Evolutionary conservation across 257 asterid species (phyloP).

Genomic region (Penstemon eatonii): DNA sequence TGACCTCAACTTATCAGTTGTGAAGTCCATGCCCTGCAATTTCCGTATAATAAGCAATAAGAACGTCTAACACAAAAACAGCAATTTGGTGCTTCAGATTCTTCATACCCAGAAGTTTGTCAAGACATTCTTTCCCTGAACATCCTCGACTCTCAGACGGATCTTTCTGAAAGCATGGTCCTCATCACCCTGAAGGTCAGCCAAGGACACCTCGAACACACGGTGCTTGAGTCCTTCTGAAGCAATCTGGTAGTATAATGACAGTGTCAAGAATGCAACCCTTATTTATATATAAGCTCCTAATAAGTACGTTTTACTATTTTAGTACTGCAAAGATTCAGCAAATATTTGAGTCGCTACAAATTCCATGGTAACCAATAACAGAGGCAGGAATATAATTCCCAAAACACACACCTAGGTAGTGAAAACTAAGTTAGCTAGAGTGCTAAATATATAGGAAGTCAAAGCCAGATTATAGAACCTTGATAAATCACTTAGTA

Average conservation of each 20-base stretch:
- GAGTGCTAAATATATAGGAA: no score
- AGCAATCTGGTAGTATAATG: conserved; percentile 53
- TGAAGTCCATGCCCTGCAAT: conserved; percentile 75
- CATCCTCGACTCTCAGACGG: conserved; percentile 81
- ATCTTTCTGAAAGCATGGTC: conserved; percentile 86
- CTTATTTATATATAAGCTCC: no score
- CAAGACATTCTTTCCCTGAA: conserved; percentile 55
- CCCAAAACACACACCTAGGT: no score
- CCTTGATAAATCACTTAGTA: no score
- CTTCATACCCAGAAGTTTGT: conserved; percentile 52
- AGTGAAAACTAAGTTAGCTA: no score
- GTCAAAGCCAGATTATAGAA: no score
- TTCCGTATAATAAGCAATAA: not conserved
- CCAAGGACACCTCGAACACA: conserved; percentile 78
- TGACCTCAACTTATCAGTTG: conserved; percentile 78
- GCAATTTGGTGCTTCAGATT: not conserved
- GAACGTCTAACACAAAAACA: not conserved
- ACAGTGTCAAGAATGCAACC: no score
- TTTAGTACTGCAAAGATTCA: no score
- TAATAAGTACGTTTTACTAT: no score
- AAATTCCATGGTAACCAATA: no score
- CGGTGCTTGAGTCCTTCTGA: conserved; percentile 94
- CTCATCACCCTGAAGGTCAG: conserved; percentile 82
- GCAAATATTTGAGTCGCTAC: no score
- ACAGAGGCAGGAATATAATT: no score